Base-by-base conservation (phyloP, 2,329 filamentous ascomycete species). In the Diaporthe nobilis region DNA sequence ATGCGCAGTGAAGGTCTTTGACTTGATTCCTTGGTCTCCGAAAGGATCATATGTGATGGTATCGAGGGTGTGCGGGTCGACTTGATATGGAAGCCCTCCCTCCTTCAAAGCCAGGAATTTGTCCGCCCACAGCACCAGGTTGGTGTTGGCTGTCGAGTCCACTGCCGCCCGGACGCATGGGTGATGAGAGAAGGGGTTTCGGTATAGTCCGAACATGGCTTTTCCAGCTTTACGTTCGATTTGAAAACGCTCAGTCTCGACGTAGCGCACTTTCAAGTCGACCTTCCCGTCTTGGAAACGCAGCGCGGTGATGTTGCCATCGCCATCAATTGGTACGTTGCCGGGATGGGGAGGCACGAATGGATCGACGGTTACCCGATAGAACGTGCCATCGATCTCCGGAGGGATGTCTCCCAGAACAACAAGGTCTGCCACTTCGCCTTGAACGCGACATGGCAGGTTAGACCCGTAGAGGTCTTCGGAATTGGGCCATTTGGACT, bases 41-140 rank as follows among this genome's bases (percentile, higher is more conserved):
- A 85, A 85, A 51, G 83, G 82, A 76, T 85, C 83, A 7, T 81
- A 77, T 1, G 81, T 81, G 9, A 80, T 81, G 0, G 84, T 85
- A 57, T 84, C 83, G 3, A 85, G 75, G 1, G 83, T 84, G 7
- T 77, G 34, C 0, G 84, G 84, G 68, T 85, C 81, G 77, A 85
- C 78, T 0, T 82, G 80, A 74, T 82, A 85, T 1, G 84, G 83
- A 1, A 81, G 82, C 0, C 80, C 78, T 68, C 83, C 82, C 55
- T 89, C 88, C 77, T 88, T 89, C 51, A 82, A 81, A 0, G 86
- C 86, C 2, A 88, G 80, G 42, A 88, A 78, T 8, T 86, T 82
- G 0, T 85, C 86, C 22, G 84, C 81, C 83, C 85, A 89, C 75
- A 83, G 85, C 1, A 89, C 79, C 4, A 89, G 79, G 74, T 90